Base-by-base conservation (phyloP, 306 rosid species). In the Canavalia gladiata region DNA sequence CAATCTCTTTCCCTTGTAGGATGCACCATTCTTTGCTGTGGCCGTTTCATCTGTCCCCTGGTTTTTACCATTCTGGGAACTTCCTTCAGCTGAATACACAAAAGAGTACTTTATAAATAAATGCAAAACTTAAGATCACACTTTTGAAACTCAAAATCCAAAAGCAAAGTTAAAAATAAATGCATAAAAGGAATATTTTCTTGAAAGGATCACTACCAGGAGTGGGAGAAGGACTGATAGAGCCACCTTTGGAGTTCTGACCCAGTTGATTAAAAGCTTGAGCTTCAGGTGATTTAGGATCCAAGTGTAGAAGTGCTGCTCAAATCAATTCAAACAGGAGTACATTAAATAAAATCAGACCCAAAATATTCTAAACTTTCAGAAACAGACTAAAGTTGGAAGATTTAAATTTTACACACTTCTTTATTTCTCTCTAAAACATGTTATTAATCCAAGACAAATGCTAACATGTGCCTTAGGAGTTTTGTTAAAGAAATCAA, bases 231-330 rank as follows among this genome's bases (percentile, higher is more conserved):
- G 86, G 86, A 65, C 68, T 59, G 11, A 5, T 57, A 37, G 81
- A 52, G 80, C 51, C 74, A 7, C 67, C 68, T 9, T 30, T 58
- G 1, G 88, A 64, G 71, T 78, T 77, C 31, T 33, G 76, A 45
- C 73, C 87, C 33, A 83, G 41, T 75, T 92, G 88, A 79, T 87
- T 86, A 80, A 90, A 92, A 55, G 86, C 88, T 57, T 85, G 89
- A 62, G 97, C 97, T 75, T 90, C 94, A 1, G 86, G 77, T 47
- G 94, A 92, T 29, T 87, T 79, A 5, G 91, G 92, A 79, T 87
- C 86, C 92, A 92, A 63, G 64, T 92, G 89, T 2, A 92, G 85
- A 64, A 90, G 89, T 67, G 82, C 97, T 87, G 86, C 83, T 34
- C 39, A 25, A 4, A 57, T 39, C 7, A 81, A 11, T 70, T 30